Evolutionary conservation across 2,329 filamentous ascomycete species (phyloP).

Genomic region (Zopfia rhizophila): DNA sequence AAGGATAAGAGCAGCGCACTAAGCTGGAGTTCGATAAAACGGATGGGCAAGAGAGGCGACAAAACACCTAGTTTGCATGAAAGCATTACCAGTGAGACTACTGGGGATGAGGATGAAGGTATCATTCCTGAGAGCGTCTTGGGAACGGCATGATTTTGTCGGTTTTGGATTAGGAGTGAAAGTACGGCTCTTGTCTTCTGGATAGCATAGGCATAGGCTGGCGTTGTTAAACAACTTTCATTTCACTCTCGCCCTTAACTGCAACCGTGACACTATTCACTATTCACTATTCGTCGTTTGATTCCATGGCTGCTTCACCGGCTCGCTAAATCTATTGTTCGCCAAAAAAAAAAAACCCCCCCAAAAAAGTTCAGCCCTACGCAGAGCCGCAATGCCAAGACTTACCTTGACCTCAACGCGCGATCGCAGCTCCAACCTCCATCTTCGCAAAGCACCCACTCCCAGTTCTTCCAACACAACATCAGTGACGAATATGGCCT

Average conservation of each 20-base stretch:
- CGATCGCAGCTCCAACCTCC: slow-evolving; percentile 7
- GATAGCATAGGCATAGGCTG: too few relatives aligned
- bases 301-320: too few relatives aligned
- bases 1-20: slow-evolving; percentile 52
- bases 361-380: slow-evolving; percentile 7
- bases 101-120: slow-evolving; percentile 50
- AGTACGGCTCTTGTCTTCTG: too few relatives aligned
- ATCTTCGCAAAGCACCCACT: slow-evolving; percentile 12
- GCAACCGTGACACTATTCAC: too few relatives aligned
- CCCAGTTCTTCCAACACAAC: slow-evolving; percentile 10
- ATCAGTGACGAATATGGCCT: slow-evolving; percentile 44
- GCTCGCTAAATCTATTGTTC: too few relatives aligned
- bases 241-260: too few relatives aligned
- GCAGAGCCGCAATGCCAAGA: slow-evolving; percentile 3
- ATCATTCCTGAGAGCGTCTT: slow-evolving; percentile 19
- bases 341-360: too few relatives aligned
- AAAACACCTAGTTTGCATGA: slow-evolving; percentile 60
- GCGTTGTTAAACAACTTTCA: too few relatives aligned
- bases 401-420: background rate
- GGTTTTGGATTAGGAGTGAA: too few relatives aligned
- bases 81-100: slow-evolving; percentile 55
- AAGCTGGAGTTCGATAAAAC: slow-evolving; percentile 58
- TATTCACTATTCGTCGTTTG: too few relatives aligned
- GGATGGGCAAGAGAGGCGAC: slow-evolving; percentile 53
- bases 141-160: slow-evolving; percentile 16